Conservation (phyloP, 73 alveolate species). For the Vitrella brassicaformis region DNA sequence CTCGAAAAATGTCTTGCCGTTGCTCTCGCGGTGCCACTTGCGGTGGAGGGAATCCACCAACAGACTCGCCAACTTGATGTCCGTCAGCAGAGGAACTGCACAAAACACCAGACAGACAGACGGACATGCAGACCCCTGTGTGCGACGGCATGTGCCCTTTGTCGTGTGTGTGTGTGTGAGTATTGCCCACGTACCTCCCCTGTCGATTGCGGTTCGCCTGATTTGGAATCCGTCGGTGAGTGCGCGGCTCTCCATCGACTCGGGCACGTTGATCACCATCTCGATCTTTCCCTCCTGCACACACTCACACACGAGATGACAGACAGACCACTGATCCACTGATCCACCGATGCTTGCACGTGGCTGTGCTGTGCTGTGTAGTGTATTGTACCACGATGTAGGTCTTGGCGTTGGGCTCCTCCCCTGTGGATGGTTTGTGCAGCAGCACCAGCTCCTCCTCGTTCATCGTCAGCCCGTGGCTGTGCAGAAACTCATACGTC, state of each 20-base stretch:
- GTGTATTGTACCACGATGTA: too few species aligned
- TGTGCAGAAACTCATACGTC: slow-evolving; percentile 7
- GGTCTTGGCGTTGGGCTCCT: slow-evolving; percentile 20
- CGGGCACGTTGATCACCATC: slow-evolving; percentile 34
- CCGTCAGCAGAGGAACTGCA: slow-evolving; percentile 14
- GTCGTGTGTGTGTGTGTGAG: too few species aligned
- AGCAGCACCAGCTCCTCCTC: not conserved
- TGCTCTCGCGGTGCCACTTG: slow-evolving; percentile 13
- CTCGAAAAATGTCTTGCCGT: slow-evolving; percentile 19
- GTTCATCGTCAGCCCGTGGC: not conserved
- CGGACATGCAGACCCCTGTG: too few species aligned
- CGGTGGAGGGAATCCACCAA: not conserved
- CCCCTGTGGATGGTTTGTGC: slow-evolving; percentile 13
- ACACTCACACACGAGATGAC: too few species aligned
- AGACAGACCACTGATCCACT: not conserved
- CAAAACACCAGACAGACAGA: too few species aligned
- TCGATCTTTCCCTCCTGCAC: not conserved
- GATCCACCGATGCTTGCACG: not conserved
- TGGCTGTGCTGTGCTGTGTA: too few species aligned
- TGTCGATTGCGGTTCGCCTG: slow-evolving; percentile 28
- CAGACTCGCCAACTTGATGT: slow-evolving; percentile 25
- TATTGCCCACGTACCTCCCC: too few species aligned
- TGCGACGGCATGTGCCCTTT: too few species aligned
- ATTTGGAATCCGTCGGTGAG: slow-evolving; percentile 26
- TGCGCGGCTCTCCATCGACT: slow-evolving; percentile 23